Conservation (phyloP, 1,284 basidiomycete species). For the Ceratobasidium sp. region DNA sequence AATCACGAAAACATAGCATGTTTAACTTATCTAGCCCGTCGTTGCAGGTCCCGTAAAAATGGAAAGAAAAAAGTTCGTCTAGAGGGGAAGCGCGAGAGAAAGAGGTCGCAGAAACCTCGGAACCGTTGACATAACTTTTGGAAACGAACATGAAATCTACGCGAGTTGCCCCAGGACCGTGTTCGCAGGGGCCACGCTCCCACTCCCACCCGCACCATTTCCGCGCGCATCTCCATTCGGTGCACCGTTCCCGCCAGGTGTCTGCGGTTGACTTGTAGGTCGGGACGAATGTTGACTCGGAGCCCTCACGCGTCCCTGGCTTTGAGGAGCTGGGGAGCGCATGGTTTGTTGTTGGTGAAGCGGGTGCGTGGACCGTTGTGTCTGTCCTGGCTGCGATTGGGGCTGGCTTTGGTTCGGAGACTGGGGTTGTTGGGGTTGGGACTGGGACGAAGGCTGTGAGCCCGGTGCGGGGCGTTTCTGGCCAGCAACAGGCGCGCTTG, state of each 20-base stretch:
- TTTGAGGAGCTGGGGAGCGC: slow-evolving; percentile 6
- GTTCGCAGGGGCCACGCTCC: neutral
- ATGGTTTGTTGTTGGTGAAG: neutral
- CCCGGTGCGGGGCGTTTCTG: slow-evolving; percentile 39
- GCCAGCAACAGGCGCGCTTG: neutral
- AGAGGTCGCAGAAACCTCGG: too few relatives aligned
- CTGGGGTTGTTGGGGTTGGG: neutral
- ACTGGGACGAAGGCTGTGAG: neutral
- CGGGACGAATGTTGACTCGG: slow-evolving; percentile 10
- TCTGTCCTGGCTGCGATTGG: neutral
- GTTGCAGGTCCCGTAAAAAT: too few relatives aligned
- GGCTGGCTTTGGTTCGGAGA: neutral
- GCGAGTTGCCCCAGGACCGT: slow-evolving; percentile 3
- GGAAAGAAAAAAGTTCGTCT: too few relatives aligned
- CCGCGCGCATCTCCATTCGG: neutral
- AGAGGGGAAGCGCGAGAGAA: too few relatives aligned
- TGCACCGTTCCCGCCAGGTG: slow-evolving; percentile 6
- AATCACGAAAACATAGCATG: too few relatives aligned
- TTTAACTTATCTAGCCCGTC: too few relatives aligned
- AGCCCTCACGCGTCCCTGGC: neutral
- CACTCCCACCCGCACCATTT: slow-evolving; percentile 1
- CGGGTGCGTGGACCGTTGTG: neutral
- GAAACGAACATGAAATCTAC: too few relatives aligned
- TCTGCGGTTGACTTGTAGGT: slow-evolving; percentile 33
- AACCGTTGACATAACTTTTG: too few relatives aligned